phyloP scores from a whole-genome alignment of 2,329 filamentous ascomycete genomes.

The Mariannaea elegans region DNA sequence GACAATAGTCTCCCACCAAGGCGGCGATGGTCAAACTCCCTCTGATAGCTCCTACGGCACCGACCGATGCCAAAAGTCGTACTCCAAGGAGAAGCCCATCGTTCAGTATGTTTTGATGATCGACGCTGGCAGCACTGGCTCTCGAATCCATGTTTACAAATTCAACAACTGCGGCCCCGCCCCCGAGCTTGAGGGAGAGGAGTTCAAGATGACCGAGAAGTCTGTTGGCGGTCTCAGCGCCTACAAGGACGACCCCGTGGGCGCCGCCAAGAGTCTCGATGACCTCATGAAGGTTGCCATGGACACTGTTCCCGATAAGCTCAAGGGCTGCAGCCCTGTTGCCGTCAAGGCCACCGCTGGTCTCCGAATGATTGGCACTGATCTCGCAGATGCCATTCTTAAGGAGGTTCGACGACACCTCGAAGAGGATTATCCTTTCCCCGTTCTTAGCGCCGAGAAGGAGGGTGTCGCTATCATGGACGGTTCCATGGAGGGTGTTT shows the following conservation, averaged over 20 bases:
- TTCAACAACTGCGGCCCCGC: conserved; percentile 98
- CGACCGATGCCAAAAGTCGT: conserved; percentile 82
- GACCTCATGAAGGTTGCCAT: conserved; percentile 87
- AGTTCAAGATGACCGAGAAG: conserved; percentile 94
- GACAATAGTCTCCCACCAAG: conserved; percentile 35
- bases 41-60: conserved; percentile 72
- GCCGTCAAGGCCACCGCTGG: conserved; percentile 99
- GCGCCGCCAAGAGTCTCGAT: conserved; percentile 89
- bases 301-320: conserved; percentile 82
- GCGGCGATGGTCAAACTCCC: conserved; percentile 59
- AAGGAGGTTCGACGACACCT: conserved; percentile 84
- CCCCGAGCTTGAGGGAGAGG: conserved; percentile 92
- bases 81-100: conserved; percentile 88
- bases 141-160: conserved; percentile 97
- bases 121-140: conserved; percentile 96
- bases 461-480: conserved; percentile 97
- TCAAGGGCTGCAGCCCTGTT: conserved; percentile 91
- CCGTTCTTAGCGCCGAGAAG: conserved; percentile 85
- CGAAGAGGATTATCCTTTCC: conserved; percentile 92
- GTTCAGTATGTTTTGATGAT: conserved; percentile 99
- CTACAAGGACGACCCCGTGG: conserved; percentile 85
- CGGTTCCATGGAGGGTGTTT: conserved; percentile 95
- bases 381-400: conserved; percentile 85
- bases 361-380: conserved; percentile 82
- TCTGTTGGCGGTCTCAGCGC: conserved; percentile 85